Evolutionary conservation across 768 basidiomycete genomes (phyloP), one percentile per base, ranked within the genome.

Genomic region (Tylopilus balloui): DNA sequence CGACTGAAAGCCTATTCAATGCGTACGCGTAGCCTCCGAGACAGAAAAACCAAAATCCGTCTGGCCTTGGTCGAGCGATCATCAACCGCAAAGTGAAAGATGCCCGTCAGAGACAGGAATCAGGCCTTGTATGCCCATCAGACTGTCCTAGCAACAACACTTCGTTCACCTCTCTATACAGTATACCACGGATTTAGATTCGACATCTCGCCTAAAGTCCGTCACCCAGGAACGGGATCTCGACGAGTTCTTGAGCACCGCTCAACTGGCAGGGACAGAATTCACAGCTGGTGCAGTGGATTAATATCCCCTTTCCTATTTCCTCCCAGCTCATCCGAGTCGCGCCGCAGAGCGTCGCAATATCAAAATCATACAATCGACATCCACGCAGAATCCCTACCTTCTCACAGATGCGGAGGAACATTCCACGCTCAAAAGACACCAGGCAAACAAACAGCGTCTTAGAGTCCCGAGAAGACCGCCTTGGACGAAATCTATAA

Each of bases 201-300:
- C 77, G 11, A 76, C 81, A 7, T 75, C 75, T 45, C 83, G 83
- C 28, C 77, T 99, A 31, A 81, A 85, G 63, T 97, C 95, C 0
- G 84, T 99, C 19, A 99, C 96, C 0, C 94, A 98, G 70, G 95
- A 99, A 71, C 75, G 83, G 47, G 93, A 97, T 72, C 74, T 99
- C 17, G 93, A 97, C 57, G 95, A 94, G 69, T 99, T 99, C 66
- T 69, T 99, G 47, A 94, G 82, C 62, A 96, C 91, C 12, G 96
- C 96, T 10, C 88, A 92, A 59, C 73, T 99, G 47, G 96, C 96
- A 13, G 95, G 88, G 43, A 88, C 88, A 11, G 92, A 99, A 59
- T 99, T 99, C 63, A 90, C 92, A 15, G 95, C 95, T 29, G 95
- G 94, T 95, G 51, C 29, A 80, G 59, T 21, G 42, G 31, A 31